Evolutionary conservation across 805 yeast genomes (phyloP).

Genomic region (Groenewaldozyma tartarivorans): DNA sequence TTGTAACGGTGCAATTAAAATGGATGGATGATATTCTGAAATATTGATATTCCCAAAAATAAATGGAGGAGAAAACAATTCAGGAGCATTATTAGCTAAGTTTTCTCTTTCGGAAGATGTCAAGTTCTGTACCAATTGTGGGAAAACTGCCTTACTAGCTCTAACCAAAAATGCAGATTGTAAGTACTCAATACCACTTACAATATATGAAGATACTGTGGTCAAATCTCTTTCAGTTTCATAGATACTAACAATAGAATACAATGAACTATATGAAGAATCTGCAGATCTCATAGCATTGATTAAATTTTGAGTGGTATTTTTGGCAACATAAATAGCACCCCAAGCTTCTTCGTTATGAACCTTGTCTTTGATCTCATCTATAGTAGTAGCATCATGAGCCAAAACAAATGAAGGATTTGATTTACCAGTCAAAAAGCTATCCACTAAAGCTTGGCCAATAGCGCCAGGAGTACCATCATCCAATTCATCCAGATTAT

Average conservation of each 20-base stretch:
- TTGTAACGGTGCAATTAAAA: slow-evolving; percentile 56
- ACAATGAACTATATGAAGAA: slow-evolving; percentile 22
- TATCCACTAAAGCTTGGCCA: slow-evolving; percentile 4
- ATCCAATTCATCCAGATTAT: slow-evolving; percentile 27
- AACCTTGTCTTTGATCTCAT: slow-evolving; percentile 36
- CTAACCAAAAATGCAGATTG: slow-evolving; percentile 24
- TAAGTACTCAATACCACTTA: slow-evolving; percentile 34
- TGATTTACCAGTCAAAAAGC: slow-evolving; percentile 16
- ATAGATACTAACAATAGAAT: slow-evolving; percentile 35
- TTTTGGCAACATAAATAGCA: slow-evolving; percentile 42
- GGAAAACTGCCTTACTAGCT: slow-evolving; percentile 17
- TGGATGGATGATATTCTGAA: slow-evolving; percentile 24
- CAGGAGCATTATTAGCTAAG: slow-evolving; percentile 19
- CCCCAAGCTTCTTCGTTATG: slow-evolving; percentile 57
- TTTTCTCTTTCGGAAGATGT: slow-evolving; percentile 15
- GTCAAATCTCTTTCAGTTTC: slow-evolving; percentile 58
- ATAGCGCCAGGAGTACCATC: slow-evolving; percentile 4
- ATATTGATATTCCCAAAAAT: slow-evolving; percentile 28
- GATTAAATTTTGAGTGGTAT: slow-evolving; percentile 35
- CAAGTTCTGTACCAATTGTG: slow-evolving; percentile 24
- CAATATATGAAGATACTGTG: slow-evolving; percentile 37
- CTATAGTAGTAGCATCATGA: slow-evolving; percentile 22
- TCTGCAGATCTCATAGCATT: slow-evolving; percentile 31
- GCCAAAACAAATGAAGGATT: slow-evolving; percentile 26
- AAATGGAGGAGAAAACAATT: slow-evolving; percentile 18